phyloP scores from a whole-genome alignment of 139 green algal species.

The Tetraselmis striata region DNA sequence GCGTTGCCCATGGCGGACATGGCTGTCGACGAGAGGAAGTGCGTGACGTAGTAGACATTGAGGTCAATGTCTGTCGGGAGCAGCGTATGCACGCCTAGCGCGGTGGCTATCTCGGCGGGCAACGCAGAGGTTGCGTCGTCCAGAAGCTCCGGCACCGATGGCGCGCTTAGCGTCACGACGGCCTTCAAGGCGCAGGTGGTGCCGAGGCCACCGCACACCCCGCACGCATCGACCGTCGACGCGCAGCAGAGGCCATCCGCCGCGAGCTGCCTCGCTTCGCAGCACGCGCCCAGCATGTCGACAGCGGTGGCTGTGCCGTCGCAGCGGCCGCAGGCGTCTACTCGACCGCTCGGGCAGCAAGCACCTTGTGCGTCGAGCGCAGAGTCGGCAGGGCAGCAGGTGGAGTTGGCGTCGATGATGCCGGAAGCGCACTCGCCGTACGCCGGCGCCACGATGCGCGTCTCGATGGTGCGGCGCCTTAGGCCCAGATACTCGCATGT shows the following conservation, averaged over 20 bases:
- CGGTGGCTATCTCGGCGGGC: not conserved
- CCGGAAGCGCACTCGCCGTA: constrained; percentile 28
- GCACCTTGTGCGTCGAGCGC: constrained; percentile 25
- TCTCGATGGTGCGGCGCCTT: constrained; percentile 2
- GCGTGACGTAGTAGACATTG: too few species aligned
- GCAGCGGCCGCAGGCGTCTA: constrained; percentile 48
- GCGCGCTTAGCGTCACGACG: not conserved
- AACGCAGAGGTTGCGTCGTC: not conserved
- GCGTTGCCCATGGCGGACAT: too few species aligned
- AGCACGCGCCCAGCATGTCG: constrained; percentile 22
- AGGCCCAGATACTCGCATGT: constrained; percentile 2
- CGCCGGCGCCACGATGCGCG: constrained; percentile 16
- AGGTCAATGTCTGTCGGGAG: too few species aligned
- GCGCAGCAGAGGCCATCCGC: constrained; percentile 44
- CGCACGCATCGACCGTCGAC: constrained; percentile 36
- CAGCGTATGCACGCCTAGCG: too few species aligned
- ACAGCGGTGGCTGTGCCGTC: constrained; percentile 21
- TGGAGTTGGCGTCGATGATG: constrained; percentile 14
- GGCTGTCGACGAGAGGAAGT: too few species aligned
- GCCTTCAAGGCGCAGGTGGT: constrained; percentile 25
- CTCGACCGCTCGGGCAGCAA: constrained; percentile 26
- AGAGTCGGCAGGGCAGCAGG: constrained; percentile 26
- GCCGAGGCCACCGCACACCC: constrained; percentile 40
- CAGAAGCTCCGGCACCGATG: not conserved
- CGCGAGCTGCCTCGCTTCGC: constrained; percentile 18